Evolutionary conservation across 2,329 filamentous ascomycete genomes (phyloP).

Genomic region (Diaporthe ilicicola): DNA sequence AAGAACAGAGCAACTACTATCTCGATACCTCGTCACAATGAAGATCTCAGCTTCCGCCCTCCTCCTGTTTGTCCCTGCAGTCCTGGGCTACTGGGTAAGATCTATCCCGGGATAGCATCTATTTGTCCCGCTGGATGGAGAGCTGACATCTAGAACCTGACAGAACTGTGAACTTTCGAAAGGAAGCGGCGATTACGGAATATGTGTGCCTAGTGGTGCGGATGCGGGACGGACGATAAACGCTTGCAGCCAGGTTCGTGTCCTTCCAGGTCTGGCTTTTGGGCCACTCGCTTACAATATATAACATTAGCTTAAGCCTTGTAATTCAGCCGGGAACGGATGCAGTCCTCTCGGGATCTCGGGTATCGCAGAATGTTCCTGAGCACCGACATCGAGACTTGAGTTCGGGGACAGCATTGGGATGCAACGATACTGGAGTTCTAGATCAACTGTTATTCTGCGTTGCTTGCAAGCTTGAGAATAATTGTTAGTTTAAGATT

Average conservation of each 20-base stretch:
- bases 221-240: background rate
- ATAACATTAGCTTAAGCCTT: background rate
- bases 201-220: background rate
- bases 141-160: background rate
- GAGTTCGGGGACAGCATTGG: too few relatives aligned
- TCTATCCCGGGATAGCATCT: background rate
- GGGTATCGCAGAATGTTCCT: background rate
- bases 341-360: background rate
- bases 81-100: slow-evolving; percentile 3
- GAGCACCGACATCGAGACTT: too few relatives aligned
- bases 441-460: too few relatives aligned
- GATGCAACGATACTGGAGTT: too few relatives aligned
- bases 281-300: background rate
- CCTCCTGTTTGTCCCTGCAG: background rate
- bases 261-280: too few relatives aligned
- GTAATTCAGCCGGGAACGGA: background rate
- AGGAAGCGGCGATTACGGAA: background rate
- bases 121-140: too few relatives aligned
- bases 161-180: background rate
- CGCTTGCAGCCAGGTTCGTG: background rate
- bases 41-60: background rate
- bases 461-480: too few relatives aligned
- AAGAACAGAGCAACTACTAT: background rate
- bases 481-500: too few relatives aligned
- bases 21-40: background rate